A percentile compares a stretch with the other conserved stretches of the same genome.
phyloP scores from a whole-genome alignment of 495 filamentous ascomycete genomes.

The Penicillium fimorum region DNA sequence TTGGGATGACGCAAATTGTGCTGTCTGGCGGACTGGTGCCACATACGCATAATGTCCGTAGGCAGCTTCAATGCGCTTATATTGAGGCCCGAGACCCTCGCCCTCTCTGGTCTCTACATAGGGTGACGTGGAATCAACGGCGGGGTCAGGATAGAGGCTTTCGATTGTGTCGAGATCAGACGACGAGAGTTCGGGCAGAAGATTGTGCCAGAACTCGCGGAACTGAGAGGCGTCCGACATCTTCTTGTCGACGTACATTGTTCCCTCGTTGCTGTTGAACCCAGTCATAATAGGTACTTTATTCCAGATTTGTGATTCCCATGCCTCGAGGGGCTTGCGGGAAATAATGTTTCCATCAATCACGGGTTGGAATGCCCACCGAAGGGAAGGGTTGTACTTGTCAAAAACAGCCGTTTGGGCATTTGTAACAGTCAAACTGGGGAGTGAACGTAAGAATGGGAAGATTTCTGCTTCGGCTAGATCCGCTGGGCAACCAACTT shows the following conservation, averaged over 20 bases:
- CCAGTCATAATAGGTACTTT: constrained; percentile 63
- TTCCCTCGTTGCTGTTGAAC: constrained; percentile 65
- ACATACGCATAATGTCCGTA: constrained; percentile 69
- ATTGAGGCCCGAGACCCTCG: constrained; percentile 51
- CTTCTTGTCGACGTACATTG: constrained; percentile 52
- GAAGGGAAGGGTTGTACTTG: constrained; percentile 52
- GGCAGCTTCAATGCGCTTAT: constrained; percentile 57
- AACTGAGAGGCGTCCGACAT: constrained; percentile 49
- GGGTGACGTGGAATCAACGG: constrained; percentile 26
- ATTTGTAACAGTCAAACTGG: constrained; percentile 41
- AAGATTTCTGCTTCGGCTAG: constrained; percentile 48
- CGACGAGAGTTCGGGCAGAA: constrained; percentile 52
- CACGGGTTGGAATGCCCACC: constrained; percentile 68
- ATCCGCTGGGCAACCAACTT: constrained; percentile 37
- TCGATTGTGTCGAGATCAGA: constrained; percentile 51
- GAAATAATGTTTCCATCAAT: constrained; percentile 59
- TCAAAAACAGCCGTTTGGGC: constrained; percentile 54
- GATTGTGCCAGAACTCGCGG: constrained; percentile 51
- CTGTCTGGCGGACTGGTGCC: constrained; percentile 62
- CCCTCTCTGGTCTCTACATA: constrained; percentile 41
- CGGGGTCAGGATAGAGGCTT: constrained; percentile 57
- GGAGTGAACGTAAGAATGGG: constrained; percentile 48
- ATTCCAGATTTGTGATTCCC: constrained; percentile 50
- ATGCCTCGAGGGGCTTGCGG: constrained; percentile 55
- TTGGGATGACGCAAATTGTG: constrained; percentile 44